A percentile compares a stretch with the other conserved stretches of the same genome.
Conservation (phyloP, 2,329 filamentous ascomycete genomes). For the Cladosporium velox region DNA sequence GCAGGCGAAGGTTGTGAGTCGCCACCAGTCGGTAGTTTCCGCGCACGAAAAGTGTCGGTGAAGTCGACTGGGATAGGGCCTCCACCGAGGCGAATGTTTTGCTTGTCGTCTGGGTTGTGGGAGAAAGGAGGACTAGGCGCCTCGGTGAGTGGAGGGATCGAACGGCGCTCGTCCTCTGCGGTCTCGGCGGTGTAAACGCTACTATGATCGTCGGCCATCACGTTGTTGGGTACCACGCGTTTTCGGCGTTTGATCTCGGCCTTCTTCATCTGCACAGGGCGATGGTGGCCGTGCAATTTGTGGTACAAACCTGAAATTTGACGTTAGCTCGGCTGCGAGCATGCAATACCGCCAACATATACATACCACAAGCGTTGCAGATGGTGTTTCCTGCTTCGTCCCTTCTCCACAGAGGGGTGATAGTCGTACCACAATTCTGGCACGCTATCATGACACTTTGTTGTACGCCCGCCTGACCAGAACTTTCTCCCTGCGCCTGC, state of each 20-base stretch:
- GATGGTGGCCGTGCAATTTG: slow-evolving; percentile 90
- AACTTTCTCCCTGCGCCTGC: slow-evolving; percentile 15
- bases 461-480: slow-evolving; percentile 28
- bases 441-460: slow-evolving; percentile 78
- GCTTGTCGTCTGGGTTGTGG: slow-evolving; percentile 15
- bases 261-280: slow-evolving; percentile 98
- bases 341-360: background rate
- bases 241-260: slow-evolving; percentile 94
- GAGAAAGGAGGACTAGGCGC: slow-evolving; percentile 12
- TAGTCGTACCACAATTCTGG: slow-evolving; percentile 94
- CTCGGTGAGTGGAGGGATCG: slow-evolving; percentile 13
- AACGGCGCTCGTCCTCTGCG: slow-evolving; percentile 17
- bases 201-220: slow-evolving; percentile 41
- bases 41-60: slow-evolving; percentile 35
- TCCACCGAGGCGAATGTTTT: slow-evolving; percentile 7
- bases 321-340: slow-evolving; percentile 22
- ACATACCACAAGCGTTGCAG: slow-evolving; percentile 91
- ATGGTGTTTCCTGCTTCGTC: slow-evolving; percentile 96
- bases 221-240: slow-evolving; percentile 80
- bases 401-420: slow-evolving; percentile 92
- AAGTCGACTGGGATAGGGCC: slow-evolving; percentile 42
- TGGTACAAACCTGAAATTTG: slow-evolving; percentile 75
- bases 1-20: slow-evolving; percentile 26
- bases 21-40: background rate
- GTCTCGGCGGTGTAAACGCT: slow-evolving; percentile 12